Conservation (phyloP, 441 rosid species). For the Francoa sonchifolia region DNA sequence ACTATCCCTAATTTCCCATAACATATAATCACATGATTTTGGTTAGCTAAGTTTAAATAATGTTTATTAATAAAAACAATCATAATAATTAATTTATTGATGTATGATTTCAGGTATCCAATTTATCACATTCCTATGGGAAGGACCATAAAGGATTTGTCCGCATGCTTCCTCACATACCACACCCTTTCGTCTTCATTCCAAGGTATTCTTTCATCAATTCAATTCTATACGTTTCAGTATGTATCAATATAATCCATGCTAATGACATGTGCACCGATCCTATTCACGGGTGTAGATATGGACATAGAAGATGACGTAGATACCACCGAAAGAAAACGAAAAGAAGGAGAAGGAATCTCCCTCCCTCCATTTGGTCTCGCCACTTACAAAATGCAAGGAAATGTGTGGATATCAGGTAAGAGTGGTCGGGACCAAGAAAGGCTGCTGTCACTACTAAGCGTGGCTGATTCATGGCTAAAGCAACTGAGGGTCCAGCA, state of each 20-base stretch:
- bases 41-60: no score
- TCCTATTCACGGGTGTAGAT: no score
- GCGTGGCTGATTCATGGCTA: conserved; percentile 96
- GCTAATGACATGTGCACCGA: not conserved
- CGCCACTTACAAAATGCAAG: conserved; percentile 97
- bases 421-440: conserved; percentile 67
- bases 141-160: conserved; percentile 82
- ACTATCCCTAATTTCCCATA: not conserved
- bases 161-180: conserved; percentile 87
- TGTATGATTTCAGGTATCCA: conserved; percentile 49
- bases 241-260: not conserved
- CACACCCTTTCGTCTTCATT: conserved; percentile 92
- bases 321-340: conserved; percentile 27
- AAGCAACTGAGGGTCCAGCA: conserved; percentile 91
- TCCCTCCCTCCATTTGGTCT: conserved; percentile 64
- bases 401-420: conserved; percentile 74
- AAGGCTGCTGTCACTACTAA: conserved; percentile 51
- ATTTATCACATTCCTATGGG: conserved; percentile 98
- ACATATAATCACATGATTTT: no score
- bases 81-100: conserved; percentile 4
- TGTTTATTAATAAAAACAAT: not conserved
- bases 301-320: conserved; percentile 57
- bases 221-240: not conserved
- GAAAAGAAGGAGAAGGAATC: conserved; percentile 56
- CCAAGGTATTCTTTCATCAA: conserved; percentile 42